phyloP scores from a whole-genome alignment of 1,139 yeast genomes.

The Torulaspora globosa region DNA sequence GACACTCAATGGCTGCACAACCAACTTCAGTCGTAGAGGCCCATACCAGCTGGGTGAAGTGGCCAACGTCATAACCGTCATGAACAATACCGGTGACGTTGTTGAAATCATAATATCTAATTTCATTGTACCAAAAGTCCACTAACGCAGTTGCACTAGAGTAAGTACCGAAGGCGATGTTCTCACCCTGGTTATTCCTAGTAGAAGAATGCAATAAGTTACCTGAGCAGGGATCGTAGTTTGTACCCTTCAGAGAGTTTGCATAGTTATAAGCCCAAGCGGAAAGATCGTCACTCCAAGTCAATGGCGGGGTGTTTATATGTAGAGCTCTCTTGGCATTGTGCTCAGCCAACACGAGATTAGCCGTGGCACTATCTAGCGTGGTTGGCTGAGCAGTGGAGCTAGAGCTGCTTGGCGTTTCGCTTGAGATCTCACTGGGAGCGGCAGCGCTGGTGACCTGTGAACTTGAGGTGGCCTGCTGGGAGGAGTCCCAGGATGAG shows the following conservation, averaged over 20 bases:
- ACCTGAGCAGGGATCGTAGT: slow-evolving; percentile 52
- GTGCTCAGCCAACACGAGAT: slow-evolving; percentile 48
- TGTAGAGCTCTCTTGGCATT: slow-evolving; percentile 54
- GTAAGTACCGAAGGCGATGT: slow-evolving; percentile 47
- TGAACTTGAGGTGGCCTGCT: not conserved
- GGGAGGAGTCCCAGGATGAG: too few species aligned
- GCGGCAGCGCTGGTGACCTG: not conserved
- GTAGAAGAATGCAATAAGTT: slow-evolving; percentile 54
- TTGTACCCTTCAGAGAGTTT: slow-evolving; percentile 42
- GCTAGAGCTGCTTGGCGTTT: not conserved
- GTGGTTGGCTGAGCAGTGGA: slow-evolving; percentile 6
- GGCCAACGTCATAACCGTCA: slow-evolving; percentile 42
- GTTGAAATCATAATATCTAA: slow-evolving; percentile 50
- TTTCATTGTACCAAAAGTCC: slow-evolving; percentile 66
- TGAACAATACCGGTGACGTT: slow-evolving; percentile 43
- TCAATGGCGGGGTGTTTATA: slow-evolving; percentile 47
- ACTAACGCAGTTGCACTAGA: slow-evolving; percentile 47
- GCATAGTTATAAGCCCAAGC: slow-evolving; percentile 49
- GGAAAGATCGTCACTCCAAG: slow-evolving; percentile 47
- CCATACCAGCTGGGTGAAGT: slow-evolving; percentile 73
- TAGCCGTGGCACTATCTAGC: slow-evolving; percentile 34
- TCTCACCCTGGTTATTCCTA: slow-evolving; percentile 54
- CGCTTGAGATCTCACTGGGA: not conserved
- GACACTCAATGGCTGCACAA: slow-evolving; percentile 56
- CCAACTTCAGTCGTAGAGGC: slow-evolving; percentile 52